A percentile compares a stretch with the other conserved stretches of the same genome.
Evolutionary conservation across 2,329 filamentous ascomycete species (phyloP).

Genomic region (Podosphaera fusca): DNA sequence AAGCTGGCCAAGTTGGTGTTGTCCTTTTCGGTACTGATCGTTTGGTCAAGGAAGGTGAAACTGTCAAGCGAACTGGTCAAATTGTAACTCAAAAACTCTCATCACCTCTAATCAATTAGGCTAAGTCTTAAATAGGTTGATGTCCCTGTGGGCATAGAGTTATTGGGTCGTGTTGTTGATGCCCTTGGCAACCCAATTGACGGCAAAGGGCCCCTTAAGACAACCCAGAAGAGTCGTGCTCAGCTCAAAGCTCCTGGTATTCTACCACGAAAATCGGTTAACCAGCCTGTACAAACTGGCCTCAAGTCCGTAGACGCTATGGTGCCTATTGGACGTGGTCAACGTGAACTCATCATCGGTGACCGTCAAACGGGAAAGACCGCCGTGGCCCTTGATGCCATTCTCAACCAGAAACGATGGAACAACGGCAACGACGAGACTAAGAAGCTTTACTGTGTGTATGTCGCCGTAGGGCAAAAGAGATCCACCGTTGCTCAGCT

Average conservation of each 20-base stretch:
- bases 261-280: conserved; percentile 88
- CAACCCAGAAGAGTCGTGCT: conserved; percentile 79
- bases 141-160: conserved; percentile 74
- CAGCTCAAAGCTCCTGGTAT: conserved; percentile 99
- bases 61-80: conserved; percentile 97
- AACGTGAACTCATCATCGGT: conserved; percentile 99
- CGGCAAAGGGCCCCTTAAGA: conserved; percentile 92
- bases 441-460: conserved; percentile 99
- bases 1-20: conserved; percentile 99
- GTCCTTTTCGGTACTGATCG: conserved; percentile 99
- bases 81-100: conserved; percentile 52
- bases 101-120: conserved; percentile 3
- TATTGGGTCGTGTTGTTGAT: conserved; percentile 96
- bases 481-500: conserved; percentile 97
- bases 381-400: conserved; percentile 89
- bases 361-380: conserved; percentile 99
- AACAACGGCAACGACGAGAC: conserved; percentile 67
- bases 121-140: conserved; percentile 45
- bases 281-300: conserved; percentile 97
- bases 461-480: conserved; percentile 98
- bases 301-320: conserved; percentile 98
- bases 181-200: conserved; percentile 98
- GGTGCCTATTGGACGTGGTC: conserved; percentile 98
- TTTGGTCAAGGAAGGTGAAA: conserved; percentile 98
- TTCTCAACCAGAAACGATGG: conserved; percentile 99